Evolutionary conservation across 768 basidiomycete species (phyloP).

Genomic region (Filobasidium floriforme): DNA sequence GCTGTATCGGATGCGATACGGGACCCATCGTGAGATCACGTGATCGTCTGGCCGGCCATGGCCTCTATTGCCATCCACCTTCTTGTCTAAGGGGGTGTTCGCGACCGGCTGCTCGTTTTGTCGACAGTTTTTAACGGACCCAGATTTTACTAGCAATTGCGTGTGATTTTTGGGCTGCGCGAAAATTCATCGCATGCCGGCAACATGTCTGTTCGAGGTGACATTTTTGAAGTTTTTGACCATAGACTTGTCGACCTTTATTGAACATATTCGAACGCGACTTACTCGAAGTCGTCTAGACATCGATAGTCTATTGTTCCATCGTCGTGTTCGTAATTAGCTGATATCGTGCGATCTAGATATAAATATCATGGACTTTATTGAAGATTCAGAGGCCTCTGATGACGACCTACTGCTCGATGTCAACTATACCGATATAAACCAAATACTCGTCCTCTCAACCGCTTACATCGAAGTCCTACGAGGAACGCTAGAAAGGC

Average conservation of each 20-base stretch:
- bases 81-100: constrained; percentile 1
- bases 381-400: background rate
- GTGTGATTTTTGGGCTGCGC: background rate
- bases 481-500: background rate
- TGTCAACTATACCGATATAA: background rate
- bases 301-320: background rate
- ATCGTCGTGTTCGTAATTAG: background rate
- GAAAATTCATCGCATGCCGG: background rate
- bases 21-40: too few relatives aligned
- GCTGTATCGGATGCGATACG: too few relatives aligned
- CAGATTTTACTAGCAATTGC: background rate
- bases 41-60: too few relatives aligned
- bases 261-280: background rate
- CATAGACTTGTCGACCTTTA: background rate
- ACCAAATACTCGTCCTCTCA: background rate
- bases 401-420: background rate
- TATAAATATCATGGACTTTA: too few relatives aligned
- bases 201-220: background rate
- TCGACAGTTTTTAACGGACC: background rate
- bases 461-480: background rate
- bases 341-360: background rate
- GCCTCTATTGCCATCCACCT: too few relatives aligned
- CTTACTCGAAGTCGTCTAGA: background rate
- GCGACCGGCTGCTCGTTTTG: background rate
- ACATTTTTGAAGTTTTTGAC: background rate